These are phyloP conservation scores for Monosporascus sp. DNA, from an alignment of 2,329 filamentous ascomycete genomes.

Conservation along the genomic window DNA sequence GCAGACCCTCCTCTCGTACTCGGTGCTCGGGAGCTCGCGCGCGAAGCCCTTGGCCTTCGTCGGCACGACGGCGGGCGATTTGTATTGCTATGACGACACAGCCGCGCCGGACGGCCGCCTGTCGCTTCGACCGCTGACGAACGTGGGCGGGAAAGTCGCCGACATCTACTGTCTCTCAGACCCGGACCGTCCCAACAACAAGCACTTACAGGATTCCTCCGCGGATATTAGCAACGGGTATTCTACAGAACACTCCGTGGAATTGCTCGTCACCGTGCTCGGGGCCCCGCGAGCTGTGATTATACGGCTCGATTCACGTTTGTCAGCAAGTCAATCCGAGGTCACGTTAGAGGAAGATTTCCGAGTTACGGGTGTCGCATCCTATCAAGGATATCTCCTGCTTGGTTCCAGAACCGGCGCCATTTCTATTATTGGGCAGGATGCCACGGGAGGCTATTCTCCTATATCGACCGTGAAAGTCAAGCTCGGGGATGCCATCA, in stretches of 20 bases:
- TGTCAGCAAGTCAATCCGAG: constrained; percentile 22
- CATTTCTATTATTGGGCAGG: constrained; percentile 32
- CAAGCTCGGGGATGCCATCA: constrained; percentile 59
- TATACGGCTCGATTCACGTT: constrained; percentile 32
- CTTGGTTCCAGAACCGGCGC: constrained; percentile 51
- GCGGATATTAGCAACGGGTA: background rate
- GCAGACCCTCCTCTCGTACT: constrained; percentile 40
- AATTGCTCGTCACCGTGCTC: constrained; percentile 42
- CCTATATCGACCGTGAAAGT: constrained; percentile 31
- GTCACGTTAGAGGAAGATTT: constrained; percentile 43
- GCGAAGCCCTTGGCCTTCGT: constrained; percentile 36
- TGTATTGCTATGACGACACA: constrained; percentile 38
- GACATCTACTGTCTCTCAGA: constrained; percentile 41
- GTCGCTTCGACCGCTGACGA: constrained; percentile 30
- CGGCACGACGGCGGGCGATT: constrained; percentile 42
- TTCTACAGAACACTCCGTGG: constrained; percentile 6
- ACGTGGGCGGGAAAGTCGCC: constrained; percentile 43
- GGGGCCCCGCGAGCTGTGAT: constrained; percentile 38
- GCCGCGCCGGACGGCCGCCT: constrained; percentile 3
- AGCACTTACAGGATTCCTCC: background rate
- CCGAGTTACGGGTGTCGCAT: constrained; percentile 42
- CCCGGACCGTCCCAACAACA: background rate
- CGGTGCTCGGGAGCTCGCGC: constrained; percentile 38
- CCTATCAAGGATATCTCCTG: constrained; percentile 37
- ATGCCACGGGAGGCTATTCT: constrained; percentile 20